A percentile compares a stretch with the other conserved stretches of the same genome.
phyloP scores from a whole-genome alignment of 2,329 filamentous ascomycete genomes.

The Colletotrichum sp. region DNA sequence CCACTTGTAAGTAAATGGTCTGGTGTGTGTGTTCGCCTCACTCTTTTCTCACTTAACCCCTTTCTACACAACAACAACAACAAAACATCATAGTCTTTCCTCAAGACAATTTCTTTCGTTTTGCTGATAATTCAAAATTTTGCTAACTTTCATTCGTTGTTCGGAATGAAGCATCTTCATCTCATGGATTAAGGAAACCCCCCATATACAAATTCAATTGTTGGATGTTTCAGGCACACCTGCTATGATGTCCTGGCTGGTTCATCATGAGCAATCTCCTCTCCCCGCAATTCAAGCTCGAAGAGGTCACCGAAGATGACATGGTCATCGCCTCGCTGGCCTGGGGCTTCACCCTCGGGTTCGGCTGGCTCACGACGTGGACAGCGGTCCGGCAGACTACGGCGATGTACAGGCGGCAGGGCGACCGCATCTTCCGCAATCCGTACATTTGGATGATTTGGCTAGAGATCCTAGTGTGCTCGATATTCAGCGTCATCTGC shows the following conservation, averaged over 20 bases:
- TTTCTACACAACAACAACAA: background rate
- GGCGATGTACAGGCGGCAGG: constrained; percentile 36
- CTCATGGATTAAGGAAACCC: background rate
- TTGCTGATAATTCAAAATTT: background rate
- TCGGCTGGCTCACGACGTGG: constrained; percentile 43
- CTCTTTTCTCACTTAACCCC: background rate
- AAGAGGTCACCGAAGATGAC: constrained; percentile 26
- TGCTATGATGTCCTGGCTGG: constrained; percentile 11
- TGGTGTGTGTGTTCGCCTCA: background rate
- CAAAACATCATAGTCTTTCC: background rate
- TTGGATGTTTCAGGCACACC: background rate
- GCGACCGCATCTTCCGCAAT: constrained; percentile 35
- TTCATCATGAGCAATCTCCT: constrained; percentile 20
- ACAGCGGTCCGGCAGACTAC: constrained; percentile 39
- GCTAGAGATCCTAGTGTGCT: constrained; percentile 46
- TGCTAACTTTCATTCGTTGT: background rate
- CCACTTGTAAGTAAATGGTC: background rate
- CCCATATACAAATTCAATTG: background rate
- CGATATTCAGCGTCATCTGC: constrained; percentile 44
- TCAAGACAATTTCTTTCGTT: background rate
- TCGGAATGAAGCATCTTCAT: background rate
- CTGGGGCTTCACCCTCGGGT: constrained; percentile 44
- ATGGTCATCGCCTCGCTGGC: constrained; percentile 35
- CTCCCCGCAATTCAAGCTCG: constrained; percentile 21
- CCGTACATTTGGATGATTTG: constrained; percentile 54